These are phyloP conservation scores for Mikania micrantha DNA, from an alignment of 129 eudicot genomes.

Conservation along the genomic window DNA sequence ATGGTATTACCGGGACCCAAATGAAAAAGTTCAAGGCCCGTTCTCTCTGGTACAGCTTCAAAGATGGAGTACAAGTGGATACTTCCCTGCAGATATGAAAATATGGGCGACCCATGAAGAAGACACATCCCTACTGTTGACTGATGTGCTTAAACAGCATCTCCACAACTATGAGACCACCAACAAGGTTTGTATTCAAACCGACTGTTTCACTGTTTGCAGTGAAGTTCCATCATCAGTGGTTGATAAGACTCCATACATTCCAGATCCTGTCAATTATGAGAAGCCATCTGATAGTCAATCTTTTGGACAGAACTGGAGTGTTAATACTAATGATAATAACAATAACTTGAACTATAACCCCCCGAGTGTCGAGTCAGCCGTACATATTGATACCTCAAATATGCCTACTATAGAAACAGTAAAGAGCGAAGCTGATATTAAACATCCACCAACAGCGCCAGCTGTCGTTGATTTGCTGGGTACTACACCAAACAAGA, in stretches of 20 bases:
- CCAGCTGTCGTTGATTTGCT: constrained; percentile 39
- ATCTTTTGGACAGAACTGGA: constrained; percentile 43
- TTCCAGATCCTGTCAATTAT: constrained; percentile 15
- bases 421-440: constrained; percentile 2
- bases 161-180: constrained; percentile 12
- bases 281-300: constrained; percentile 38
- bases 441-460: constrained; percentile 11
- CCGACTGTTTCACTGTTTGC: constrained; percentile 16
- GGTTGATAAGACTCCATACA: neutral
- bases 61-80: constrained; percentile 82
- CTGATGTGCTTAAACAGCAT: constrained; percentile 52
- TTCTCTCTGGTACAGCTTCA: constrained; percentile 77
- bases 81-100: constrained; percentile 71
- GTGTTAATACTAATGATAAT: constrained; percentile 11
- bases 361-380: constrained; percentile 20
- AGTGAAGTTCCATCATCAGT: constrained; percentile 24
- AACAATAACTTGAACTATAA: constrained; percentile 29
- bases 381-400: constrained; percentile 3
- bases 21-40: constrained; percentile 90
- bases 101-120: constrained; percentile 66
- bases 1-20: constrained; percentile 97
- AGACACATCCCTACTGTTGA: constrained; percentile 55
- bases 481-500: constrained; percentile 41
- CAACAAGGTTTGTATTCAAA: constrained; percentile 17
- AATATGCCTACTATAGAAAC: neutral